Evolutionary conservation across 768 basidiomycete species (phyloP), one percentile per base, ranked within the genome.

Genomic region (Lactarius sp.): DNA sequence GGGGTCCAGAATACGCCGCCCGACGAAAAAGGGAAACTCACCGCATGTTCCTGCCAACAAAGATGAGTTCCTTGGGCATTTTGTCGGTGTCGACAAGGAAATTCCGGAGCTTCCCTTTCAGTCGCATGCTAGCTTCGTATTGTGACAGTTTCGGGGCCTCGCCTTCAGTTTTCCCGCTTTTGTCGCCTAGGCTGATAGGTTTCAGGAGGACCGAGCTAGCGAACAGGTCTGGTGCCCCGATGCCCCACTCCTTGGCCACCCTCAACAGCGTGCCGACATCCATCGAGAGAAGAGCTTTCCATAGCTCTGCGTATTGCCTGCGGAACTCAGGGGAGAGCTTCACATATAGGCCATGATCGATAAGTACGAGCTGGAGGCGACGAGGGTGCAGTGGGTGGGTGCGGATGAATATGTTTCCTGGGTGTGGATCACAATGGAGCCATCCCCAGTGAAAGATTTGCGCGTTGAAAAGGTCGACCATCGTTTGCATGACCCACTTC

Each of bases 281-380:
- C 4, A 79, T 79, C 1, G 78, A 77, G 20, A 86, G 74, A 69
- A 88, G 79, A 18, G 80, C 81, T 56, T 84, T 80, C 93, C 93
- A 94, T 5, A 96, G 76, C 4, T 77, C 75, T 18, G 88, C 87
- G 78, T 94, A 96, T 94, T 95, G 83, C 37, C 80, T 75, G 65
- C 83, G 81, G 72, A 97, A 93, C 1, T 77, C 72, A 18, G 86
- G 81, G 16, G 83, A 73, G 4, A 94, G 81, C 8, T 78, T 77
- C 44, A 95, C 90, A 71, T 96, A 97, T 12, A 98, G 77, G 1
- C 95, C 95, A 72, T 98, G 95, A 71, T 98, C 95, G 69, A 98
- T 84, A 13, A 97, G 78, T 37, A 97, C 88, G 65, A 93, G 78
- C 69, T 90, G 86, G 2, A 85, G 80, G 6, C 72, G 69, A 8